phyloP scores from a whole-genome alignment of 495 filamentous ascomycete genomes.

The Hypoxylon crocopeplum region DNA sequence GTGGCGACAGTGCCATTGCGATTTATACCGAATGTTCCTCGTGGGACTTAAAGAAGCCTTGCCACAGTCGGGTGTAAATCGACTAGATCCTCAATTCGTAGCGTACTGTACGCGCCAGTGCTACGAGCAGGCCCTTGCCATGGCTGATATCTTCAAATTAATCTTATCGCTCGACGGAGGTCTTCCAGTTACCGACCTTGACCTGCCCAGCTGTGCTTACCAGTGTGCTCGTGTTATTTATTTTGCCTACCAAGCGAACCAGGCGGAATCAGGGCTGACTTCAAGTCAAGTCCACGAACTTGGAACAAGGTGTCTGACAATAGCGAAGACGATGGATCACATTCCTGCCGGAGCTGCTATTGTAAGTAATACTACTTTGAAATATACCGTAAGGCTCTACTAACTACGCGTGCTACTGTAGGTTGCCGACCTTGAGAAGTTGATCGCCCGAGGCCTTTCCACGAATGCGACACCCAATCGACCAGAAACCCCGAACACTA shows the following conservation, averaged over 20 bases:
- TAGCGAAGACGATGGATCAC: constrained; percentile 42
- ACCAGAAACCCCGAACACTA: constrained; percentile 30
- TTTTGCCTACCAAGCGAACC: constrained; percentile 35
- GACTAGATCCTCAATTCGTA: constrained; percentile 49
- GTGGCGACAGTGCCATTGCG: constrained; percentile 59
- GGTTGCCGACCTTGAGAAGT: constrained; percentile 54
- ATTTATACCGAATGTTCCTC: constrained; percentile 56
- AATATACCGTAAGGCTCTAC: neutral
- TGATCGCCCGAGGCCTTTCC: constrained; percentile 47
- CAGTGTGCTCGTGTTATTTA: constrained; percentile 54
- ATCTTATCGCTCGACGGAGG: constrained; percentile 48
- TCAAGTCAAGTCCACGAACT: constrained; percentile 40
- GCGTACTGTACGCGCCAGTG: constrained; percentile 47
- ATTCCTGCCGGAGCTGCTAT: constrained; percentile 47
- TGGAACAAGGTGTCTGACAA: constrained; percentile 39
- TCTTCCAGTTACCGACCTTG: constrained; percentile 53
- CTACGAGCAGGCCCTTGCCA: constrained; percentile 55
- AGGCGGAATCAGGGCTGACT: constrained; percentile 29
- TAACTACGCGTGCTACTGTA: constrained; percentile 29
- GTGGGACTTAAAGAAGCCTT: constrained; percentile 52
- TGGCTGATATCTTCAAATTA: constrained; percentile 56
- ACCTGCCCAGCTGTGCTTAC: constrained; percentile 55
- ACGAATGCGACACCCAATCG: constrained; percentile 15
- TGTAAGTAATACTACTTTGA: constrained; percentile 41
- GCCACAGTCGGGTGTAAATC: constrained; percentile 43